phyloP scores from a whole-genome alignment of 2,329 filamentous ascomycete species.

The Talaromyces sp. region DNA sequence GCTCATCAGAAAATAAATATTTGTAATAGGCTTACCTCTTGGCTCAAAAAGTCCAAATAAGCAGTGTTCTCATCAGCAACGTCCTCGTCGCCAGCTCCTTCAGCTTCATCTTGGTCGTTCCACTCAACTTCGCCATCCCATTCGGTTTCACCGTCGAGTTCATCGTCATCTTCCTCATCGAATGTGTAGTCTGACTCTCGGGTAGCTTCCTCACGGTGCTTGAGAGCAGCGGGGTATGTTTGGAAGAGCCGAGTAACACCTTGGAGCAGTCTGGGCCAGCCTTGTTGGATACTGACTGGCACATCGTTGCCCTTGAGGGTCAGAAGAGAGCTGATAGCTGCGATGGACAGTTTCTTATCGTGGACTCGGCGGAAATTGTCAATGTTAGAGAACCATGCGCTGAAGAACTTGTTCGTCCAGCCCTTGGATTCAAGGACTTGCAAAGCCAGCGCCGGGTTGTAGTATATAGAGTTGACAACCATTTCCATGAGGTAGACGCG shows the following conservation, averaged over 20 bases:
- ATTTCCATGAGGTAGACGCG: constrained; percentile 97
- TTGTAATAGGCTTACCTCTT: constrained; percentile 55
- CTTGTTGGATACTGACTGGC: constrained; percentile 85
- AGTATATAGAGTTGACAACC: constrained; percentile 97
- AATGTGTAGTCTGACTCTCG: constrained; percentile 77
- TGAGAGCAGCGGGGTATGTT: constrained; percentile 78
- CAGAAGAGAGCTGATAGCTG: constrained; percentile 81
- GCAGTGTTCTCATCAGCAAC: constrained; percentile 85
- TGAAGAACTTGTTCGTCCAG: constrained; percentile 99
- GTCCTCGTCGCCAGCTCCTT: constrained; percentile 55
- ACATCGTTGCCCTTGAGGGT: constrained; percentile 74
- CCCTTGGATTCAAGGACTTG: constrained; percentile 82
- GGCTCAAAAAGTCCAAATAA: constrained; percentile 92
- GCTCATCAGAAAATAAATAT: background rate
- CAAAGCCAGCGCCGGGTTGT: constrained; percentile 81
- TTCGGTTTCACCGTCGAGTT: constrained; percentile 72
- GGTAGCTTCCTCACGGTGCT: constrained; percentile 87
- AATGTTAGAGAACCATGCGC: constrained; percentile 95
- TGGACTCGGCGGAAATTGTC: constrained; percentile 89
- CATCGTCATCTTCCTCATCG: constrained; percentile 64
- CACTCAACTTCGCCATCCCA: constrained; percentile 73
- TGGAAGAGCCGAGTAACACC: constrained; percentile 90
- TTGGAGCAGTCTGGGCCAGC: constrained; percentile 86
- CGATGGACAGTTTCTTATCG: constrained; percentile 97
- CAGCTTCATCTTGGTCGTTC: constrained; percentile 59